A percentile compares a stretch with the other conserved stretches of the same genome.
phyloP scores from a whole-genome alignment of 225 moss, liverwort and hornwort species.

The Pseudoscleropodium purum region DNA sequence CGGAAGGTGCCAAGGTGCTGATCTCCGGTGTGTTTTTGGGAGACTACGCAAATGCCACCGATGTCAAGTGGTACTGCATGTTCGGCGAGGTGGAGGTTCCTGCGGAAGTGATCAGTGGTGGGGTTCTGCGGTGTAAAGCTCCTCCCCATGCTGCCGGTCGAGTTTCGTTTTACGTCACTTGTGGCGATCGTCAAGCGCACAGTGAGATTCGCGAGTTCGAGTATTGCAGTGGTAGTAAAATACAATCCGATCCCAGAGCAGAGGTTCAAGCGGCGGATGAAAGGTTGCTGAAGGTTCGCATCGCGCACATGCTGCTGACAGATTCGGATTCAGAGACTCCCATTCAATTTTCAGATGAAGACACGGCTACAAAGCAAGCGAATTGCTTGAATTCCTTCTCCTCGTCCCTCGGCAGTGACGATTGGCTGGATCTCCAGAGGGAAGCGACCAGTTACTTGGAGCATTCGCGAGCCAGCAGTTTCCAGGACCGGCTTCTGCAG shows the following conservation, averaged over 20 bases:
- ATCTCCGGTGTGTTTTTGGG: slow-evolving; percentile 69
- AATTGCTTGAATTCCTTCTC: slow-evolving; percentile 16
- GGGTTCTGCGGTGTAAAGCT: slow-evolving; percentile 71
- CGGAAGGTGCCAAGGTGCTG: slow-evolving; percentile 69
- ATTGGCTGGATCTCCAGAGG: slow-evolving; percentile 50
- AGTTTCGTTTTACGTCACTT: slow-evolving; percentile 75
- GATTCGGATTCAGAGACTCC: slow-evolving; percentile 12
- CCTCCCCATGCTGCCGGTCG: slow-evolving; percentile 50
- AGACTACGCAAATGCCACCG: slow-evolving; percentile 21
- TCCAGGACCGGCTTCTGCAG: slow-evolving; percentile 63
- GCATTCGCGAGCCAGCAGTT: slow-evolving; percentile 16
- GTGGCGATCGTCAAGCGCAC: slow-evolving; percentile 69
- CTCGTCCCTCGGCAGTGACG: slow-evolving; percentile 17
- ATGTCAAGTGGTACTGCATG: slow-evolving; percentile 81
- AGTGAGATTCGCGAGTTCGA: slow-evolving; percentile 82
- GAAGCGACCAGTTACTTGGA: slow-evolving; percentile 18
- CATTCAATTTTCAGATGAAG: background rate
- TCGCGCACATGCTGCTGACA: slow-evolving; percentile 63
- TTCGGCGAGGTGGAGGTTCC: slow-evolving; percentile 87
- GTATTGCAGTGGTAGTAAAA: slow-evolving; percentile 41
- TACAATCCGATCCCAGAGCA: background rate
- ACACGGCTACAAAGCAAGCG: slow-evolving; percentile 1
- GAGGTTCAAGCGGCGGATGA: slow-evolving; percentile 35
- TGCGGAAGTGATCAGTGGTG: slow-evolving; percentile 49
- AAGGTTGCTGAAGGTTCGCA: slow-evolving; percentile 53